Percentiles rank a stretch among this genome's conserved stretches.
phyloP scores from a whole-genome alignment of 805 yeast genomes.

The Diddensiella transvaalensis region DNA sequence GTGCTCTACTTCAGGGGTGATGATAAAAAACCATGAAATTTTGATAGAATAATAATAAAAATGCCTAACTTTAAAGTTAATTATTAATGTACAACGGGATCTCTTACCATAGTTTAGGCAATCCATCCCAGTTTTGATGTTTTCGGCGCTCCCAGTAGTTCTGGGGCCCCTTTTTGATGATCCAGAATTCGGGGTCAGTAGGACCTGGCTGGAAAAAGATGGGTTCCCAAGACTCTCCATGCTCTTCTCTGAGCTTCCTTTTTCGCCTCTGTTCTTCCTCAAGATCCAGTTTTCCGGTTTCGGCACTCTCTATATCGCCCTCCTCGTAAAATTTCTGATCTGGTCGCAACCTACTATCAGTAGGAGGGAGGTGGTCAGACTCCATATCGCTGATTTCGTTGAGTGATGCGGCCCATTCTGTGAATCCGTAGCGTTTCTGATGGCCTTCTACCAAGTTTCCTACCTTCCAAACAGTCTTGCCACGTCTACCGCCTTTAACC shows the following conservation, averaged over 20 bases:
- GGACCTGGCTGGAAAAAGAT: constrained; percentile 52
- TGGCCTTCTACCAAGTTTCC: constrained; percentile 59
- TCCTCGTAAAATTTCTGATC: constrained; percentile 72
- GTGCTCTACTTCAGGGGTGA: not conserved
- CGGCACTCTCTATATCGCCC: constrained; percentile 71
- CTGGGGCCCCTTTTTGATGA: constrained; percentile 49
- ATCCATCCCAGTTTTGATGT: constrained; percentile 32
- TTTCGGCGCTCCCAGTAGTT: constrained; percentile 78
- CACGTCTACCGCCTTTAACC: constrained; percentile 31
- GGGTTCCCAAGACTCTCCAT: constrained; percentile 49
- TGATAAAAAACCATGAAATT: not conserved
- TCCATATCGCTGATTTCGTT: constrained; percentile 78
- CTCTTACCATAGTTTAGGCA: constrained; percentile 16
- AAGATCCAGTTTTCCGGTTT: constrained; percentile 56
- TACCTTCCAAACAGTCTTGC: constrained; percentile 53
- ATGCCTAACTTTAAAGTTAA: not conserved
- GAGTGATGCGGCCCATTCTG: constrained; percentile 74
- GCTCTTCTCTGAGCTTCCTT: constrained; percentile 54
- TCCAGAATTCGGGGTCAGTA: constrained; percentile 45
- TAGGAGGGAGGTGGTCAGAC: constrained; percentile 61
- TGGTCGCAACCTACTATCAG: constrained; percentile 88
- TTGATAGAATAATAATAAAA: not conserved
- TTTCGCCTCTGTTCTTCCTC: constrained; percentile 81
- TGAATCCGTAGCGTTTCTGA: constrained; percentile 75
- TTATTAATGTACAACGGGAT: too few relatives aligned